Percentiles rank a stretch among this genome's conserved stretches.
phyloP scores from a whole-genome alignment of 2,329 filamentous ascomycete species.

The Colletotrichum gigasporum region DNA sequence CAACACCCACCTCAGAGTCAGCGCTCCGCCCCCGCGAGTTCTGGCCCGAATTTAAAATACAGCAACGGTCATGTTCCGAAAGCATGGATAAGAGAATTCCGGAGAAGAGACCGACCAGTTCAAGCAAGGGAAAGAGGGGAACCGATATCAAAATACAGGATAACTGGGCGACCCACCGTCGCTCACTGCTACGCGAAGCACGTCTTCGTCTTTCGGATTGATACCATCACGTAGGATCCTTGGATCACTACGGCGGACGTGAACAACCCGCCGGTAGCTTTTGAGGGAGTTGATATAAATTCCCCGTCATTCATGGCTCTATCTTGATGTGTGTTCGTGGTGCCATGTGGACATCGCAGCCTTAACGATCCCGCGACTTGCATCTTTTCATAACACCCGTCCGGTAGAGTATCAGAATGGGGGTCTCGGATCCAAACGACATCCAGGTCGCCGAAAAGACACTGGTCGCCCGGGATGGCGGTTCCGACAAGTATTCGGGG shows the following conservation, averaged over 20 bases:
- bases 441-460: neutral
- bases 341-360: neutral
- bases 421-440: neutral
- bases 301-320: too few relatives aligned
- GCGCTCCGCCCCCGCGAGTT: neutral
- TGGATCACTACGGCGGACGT: neutral
- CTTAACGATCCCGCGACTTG: too few relatives aligned
- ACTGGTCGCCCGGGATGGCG: neutral
- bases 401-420: neutral
- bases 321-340: too few relatives aligned
- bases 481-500: neutral
- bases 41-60: neutral
- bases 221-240: slow-evolving; percentile 17
- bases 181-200: neutral
- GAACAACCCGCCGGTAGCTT: neutral
- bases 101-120: neutral
- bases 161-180: neutral
- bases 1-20: neutral
- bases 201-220: slow-evolving; percentile 14
- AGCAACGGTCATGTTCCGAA: neutral
- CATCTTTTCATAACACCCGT: too few relatives aligned
- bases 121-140: neutral
- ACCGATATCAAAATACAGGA: neutral
- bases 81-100: neutral
- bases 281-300: neutral